Evolutionary conservation across 768 basidiomycete genomes (phyloP).

Genomic region (Termitomyces sp.): DNA sequence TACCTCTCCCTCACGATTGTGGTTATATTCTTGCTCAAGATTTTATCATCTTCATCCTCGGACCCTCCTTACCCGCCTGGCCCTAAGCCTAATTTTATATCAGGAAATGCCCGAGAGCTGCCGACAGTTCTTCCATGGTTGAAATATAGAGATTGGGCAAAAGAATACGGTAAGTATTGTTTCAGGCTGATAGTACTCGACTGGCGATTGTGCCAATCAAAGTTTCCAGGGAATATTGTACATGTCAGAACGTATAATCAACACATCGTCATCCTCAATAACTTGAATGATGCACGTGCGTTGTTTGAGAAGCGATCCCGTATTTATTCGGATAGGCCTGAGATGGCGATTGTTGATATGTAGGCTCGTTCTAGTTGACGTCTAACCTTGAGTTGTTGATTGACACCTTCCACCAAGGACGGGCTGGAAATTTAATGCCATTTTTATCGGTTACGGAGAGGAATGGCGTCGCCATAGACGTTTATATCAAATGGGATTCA

Average conservation of each 20-base stretch:
- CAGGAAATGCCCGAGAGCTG: not conserved
- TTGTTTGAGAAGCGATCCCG: too few relatives aligned
- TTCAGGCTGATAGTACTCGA: not conserved
- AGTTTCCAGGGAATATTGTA: not conserved
- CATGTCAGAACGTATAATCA: too few relatives aligned
- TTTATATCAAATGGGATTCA: conserved; percentile 14
- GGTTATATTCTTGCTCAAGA: not conserved
- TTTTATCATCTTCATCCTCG: not conserved
- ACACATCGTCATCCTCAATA: too few relatives aligned
- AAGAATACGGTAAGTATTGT: not conserved
- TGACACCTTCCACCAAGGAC: conserved; percentile 14
- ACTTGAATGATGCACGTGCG: too few relatives aligned
- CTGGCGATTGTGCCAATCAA: too few relatives aligned
- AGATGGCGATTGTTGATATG: conserved; percentile 13
- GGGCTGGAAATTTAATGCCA: conserved; percentile 27
- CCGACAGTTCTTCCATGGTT: not conserved
- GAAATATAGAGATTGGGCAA: not conserved
- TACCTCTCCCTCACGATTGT: not conserved
- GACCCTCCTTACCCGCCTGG: not conserved
- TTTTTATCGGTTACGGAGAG: conserved; percentile 21
- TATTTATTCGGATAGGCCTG: too few relatives aligned
- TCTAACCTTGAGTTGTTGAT: not conserved
- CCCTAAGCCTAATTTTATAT: not conserved
- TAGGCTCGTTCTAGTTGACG: not conserved
- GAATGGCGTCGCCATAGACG: conserved; percentile 24